Conservation (phyloP, 2,329 filamentous ascomycete species). For the Ambrosiella beaveri region DNA sequence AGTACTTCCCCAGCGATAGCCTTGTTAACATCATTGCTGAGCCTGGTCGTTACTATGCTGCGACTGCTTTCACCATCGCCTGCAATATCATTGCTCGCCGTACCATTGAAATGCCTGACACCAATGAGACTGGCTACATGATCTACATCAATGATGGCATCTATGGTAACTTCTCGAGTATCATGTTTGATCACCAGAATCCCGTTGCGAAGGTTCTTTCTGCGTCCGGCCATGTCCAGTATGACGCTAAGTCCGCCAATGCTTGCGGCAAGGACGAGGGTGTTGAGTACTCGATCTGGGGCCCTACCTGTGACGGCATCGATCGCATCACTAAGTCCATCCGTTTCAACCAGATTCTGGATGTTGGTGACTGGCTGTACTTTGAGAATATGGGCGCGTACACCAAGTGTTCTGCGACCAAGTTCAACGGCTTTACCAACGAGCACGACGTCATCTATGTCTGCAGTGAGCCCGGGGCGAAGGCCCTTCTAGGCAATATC, state of each 20-base stretch:
- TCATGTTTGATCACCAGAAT: conserved; percentile 97
- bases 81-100: conserved; percentile 93
- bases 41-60: conserved; percentile 91
- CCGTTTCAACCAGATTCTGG: conserved; percentile 56
- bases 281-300: conserved; percentile 90
- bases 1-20: conserved; percentile 60
- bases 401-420: conserved; percentile 92
- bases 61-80: conserved; percentile 81
- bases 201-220: conserved; percentile 70
- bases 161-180: conserved; percentile 97
- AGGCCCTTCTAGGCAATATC: conserved; percentile 33
- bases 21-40: conserved; percentile 81
- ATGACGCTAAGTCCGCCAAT: conserved; percentile 35
- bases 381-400: conserved; percentile 99
- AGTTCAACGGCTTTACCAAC: conserved; percentile 94
- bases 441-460: conserved; percentile 87
- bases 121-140: conserved; percentile 67
- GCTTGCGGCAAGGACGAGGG: conserved; percentile 24
- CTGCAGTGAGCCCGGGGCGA: conserved; percentile 78
- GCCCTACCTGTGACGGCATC: conserved; percentile 93
- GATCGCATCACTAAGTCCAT: conserved; percentile 80
- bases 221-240: conserved; percentile 38
- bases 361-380: conserved; percentile 95
- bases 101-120: conserved; percentile 56
- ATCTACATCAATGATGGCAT: conserved; percentile 94